These are phyloP conservation scores for Seminavis robusta DNA, from an alignment of 108 stramenopile genomes.

Conservation along the genomic window DNA sequence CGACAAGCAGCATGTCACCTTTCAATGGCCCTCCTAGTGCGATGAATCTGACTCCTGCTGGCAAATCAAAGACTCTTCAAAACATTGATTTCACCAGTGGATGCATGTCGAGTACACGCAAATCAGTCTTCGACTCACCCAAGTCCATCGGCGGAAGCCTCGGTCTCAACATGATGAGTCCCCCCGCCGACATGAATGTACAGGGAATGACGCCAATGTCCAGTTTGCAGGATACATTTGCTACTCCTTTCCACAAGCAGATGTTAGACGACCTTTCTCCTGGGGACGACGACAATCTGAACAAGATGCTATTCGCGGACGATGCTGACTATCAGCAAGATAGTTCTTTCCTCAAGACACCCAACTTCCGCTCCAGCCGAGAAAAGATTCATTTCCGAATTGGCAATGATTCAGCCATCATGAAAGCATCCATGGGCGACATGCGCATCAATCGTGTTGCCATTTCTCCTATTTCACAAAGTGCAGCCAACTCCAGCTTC, in stretches of 20 bases:
- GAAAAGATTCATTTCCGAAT: slow-evolving; percentile 2
- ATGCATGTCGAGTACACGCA: slow-evolving; percentile 1
- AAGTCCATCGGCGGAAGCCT: slow-evolving; percentile 9
- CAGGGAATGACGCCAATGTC: slow-evolving; percentile 47
- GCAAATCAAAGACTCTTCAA: background rate
- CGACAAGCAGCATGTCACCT: no score
- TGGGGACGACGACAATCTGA: slow-evolving; percentile 31
- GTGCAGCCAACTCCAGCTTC: background rate
- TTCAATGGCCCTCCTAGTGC: background rate
- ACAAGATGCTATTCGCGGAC: slow-evolving; percentile 44
- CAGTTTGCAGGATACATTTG: slow-evolving; percentile 31
- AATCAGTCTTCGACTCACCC: slow-evolving; percentile 24
- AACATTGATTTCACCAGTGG: background rate
- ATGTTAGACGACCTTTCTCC: slow-evolving; percentile 26
- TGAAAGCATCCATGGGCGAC: background rate
- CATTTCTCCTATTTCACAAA: slow-evolving; percentile 4
- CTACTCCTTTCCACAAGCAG: slow-evolving; percentile 21
- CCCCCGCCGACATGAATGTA: slow-evolving; percentile 19
- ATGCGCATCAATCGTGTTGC: slow-evolving; percentile 9
- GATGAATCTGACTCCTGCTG: background rate
- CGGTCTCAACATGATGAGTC: slow-evolving; percentile 10
- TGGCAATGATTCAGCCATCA: background rate
- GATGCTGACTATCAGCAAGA: no score
- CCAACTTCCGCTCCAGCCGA: background rate
- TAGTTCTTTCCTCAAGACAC: slow-evolving; percentile 23